Evolutionary conservation across 1,284 basidiomycete species (phyloP), one percentile per base, ranked within the genome.

Genomic region (Apiotrichum montevideense): DNA sequence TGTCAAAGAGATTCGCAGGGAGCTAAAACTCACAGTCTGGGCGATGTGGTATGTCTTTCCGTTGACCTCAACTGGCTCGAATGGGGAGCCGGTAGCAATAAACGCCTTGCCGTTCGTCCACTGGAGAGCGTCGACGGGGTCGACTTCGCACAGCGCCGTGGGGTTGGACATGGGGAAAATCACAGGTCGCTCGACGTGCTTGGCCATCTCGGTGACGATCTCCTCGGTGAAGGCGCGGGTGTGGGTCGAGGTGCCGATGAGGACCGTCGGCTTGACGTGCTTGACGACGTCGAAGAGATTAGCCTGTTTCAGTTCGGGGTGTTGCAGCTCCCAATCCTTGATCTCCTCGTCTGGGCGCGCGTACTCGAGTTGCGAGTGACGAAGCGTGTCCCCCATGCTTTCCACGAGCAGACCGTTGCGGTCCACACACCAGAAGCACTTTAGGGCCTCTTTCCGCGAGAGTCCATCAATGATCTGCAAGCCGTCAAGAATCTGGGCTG

Each of bases 141-240:
- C 81, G 2, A 87, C 86, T 72, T 91, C 89, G 46, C 85, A 85
- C 52, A 91, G 78, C 37, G 79, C 75, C 62, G 85, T 90, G 5
- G 89, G 90, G 74, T 93, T 93, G 51, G 85, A 87, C 64, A 92
- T 79, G 10, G 89, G 88, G 68, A 92, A 52, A 63, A 92, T 90
- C 70, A 92, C 87, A 0, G 90, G 90, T 54, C 87, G 77, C 52
- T 87, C 86, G 45, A 82, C 82, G 57, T 82, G 79, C 62, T 81
- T 80, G 40, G 83, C 82, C 88, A 92, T 90, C 58, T 85, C 83
- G 61, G 78, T 61, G 55, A 78, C 65, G 44, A 93, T 79, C 52
- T 86, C 83, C 75, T 91, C 85, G 37, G 82, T 85, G 78, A 96
- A 96, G 15, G 87, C 87, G 9, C 89, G 85, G 6, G 82, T 81